phyloP scores from a whole-genome alignment of 2,329 filamentous ascomycete genomes.

The Rutstroemia sydowiana region DNA sequence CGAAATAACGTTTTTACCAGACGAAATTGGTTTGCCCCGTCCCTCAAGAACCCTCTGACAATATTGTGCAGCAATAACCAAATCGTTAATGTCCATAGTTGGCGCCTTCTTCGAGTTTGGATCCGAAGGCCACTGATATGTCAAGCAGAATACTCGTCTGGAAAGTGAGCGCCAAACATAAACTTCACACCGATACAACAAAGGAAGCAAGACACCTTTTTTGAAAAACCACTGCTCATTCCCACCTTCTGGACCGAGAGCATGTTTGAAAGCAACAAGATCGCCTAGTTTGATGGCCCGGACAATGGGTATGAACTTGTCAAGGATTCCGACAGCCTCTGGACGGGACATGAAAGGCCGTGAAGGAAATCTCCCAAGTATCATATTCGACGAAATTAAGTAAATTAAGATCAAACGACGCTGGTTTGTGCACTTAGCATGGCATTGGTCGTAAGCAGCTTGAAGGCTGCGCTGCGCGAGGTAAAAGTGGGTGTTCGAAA shows the following conservation, averaged over 20 bases:
- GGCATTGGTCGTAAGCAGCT: slow-evolving; percentile 72
- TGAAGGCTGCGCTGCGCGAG: slow-evolving; percentile 70
- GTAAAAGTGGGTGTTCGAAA: slow-evolving; percentile 75
- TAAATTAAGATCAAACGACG: slow-evolving; percentile 75
- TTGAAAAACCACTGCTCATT: slow-evolving; percentile 68
- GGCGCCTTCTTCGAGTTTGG: slow-evolving; percentile 56
- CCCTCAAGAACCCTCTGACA: slow-evolving; percentile 58
- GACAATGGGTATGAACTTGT: slow-evolving; percentile 68
- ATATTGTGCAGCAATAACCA: slow-evolving; percentile 56
- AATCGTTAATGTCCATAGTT: slow-evolving; percentile 63
- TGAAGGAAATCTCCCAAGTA: slow-evolving; percentile 78
- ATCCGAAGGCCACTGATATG: slow-evolving; percentile 60
- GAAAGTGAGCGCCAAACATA: slow-evolving; percentile 79
- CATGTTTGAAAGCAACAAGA: slow-evolving; percentile 63
- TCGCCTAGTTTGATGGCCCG: slow-evolving; percentile 66
- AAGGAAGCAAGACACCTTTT: slow-evolving; percentile 66
- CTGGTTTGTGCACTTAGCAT: slow-evolving; percentile 66
- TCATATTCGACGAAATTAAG: slow-evolving; percentile 73
- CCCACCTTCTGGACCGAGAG: slow-evolving; percentile 47
- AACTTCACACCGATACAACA: slow-evolving; percentile 71
- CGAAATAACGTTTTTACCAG: slow-evolving; percentile 41
- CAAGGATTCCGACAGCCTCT: slow-evolving; percentile 57
- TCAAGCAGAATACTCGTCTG: slow-evolving; percentile 69
- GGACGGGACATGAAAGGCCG: slow-evolving; percentile 56
- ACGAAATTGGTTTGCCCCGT: slow-evolving; percentile 40